Conservation (phyloP, 768 basidiomycete species). For the Sporobolomyces roseus region DNA sequence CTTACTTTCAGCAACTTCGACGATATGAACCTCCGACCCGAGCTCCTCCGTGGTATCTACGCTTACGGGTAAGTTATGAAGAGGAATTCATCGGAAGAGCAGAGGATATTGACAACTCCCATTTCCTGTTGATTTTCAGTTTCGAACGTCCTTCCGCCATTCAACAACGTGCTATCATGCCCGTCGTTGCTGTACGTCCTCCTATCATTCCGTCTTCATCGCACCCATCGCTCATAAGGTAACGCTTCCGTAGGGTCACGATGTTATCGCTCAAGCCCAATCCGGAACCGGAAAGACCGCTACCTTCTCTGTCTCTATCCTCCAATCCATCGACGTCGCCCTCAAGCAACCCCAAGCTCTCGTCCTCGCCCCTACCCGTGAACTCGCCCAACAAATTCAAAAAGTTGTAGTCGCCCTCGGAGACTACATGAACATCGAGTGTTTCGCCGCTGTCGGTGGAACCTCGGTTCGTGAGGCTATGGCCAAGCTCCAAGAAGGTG, state of each 20-base stretch:
- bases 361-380: slow-evolving; percentile 94
- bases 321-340: slow-evolving; percentile 94
- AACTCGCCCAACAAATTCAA: slow-evolving; percentile 98
- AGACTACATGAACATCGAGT: slow-evolving; percentile 99
- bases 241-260: too few relatives aligned
- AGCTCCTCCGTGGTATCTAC: slow-evolving; percentile 96
- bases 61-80: slow-evolving; percentile 76
- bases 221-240: too few relatives aligned
- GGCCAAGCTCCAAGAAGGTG: slow-evolving; percentile 91
- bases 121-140: too few relatives aligned
- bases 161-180: slow-evolving; percentile 94
- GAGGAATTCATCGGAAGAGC: too few relatives aligned
- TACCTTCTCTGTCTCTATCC: slow-evolving; percentile 94
- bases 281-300: slow-evolving; percentile 99
- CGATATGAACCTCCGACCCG: slow-evolving; percentile 94
- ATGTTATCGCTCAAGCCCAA: slow-evolving; percentile 98
- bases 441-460: slow-evolving; percentile 96
- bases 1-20: slow-evolving; percentile 49
- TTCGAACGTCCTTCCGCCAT: slow-evolving; percentile 99
- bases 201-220: too few relatives aligned
- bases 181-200: slow-evolving; percentile 73
- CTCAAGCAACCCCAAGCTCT: slow-evolving; percentile 94
- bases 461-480: slow-evolving; percentile 97
- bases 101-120: background rate
- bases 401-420: slow-evolving; percentile 92